These are phyloP conservation scores for Diaporthe capsici DNA, from an alignment of 2,329 filamentous ascomycete genomes.

Conservation along the genomic window DNA sequence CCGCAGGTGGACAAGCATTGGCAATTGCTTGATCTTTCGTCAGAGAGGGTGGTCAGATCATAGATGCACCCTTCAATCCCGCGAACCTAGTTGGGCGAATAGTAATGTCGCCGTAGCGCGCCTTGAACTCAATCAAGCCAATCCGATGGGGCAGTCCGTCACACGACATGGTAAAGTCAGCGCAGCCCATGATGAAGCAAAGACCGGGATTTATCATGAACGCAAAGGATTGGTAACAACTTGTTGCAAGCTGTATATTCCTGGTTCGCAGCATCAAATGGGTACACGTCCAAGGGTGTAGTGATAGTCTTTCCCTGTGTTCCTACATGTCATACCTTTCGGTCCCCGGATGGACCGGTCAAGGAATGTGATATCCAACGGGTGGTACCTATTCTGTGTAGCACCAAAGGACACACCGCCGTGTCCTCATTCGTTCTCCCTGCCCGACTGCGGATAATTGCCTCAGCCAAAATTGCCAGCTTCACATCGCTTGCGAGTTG, in stretches of 20 bases:
- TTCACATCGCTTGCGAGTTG: neutral
- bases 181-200: neutral
- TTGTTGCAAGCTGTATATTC: neutral
- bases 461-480: neutral
- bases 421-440: neutral
- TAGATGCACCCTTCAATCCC: neutral
- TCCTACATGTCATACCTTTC: neutral
- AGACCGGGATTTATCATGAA: neutral
- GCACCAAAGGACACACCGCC: conserved; percentile 5
- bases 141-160: conserved; percentile 22
- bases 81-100: conserved; percentile 9
- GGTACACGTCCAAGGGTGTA: neutral
- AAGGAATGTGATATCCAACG: neutral
- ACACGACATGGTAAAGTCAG: neutral
- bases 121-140: conserved; percentile 4
- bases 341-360: neutral
- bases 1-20: conserved; percentile 11
- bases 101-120: neutral
- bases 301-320: neutral
- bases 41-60: conserved; percentile 16
- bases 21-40: neutral
- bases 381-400: neutral
- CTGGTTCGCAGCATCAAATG: neutral
- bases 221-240: neutral
- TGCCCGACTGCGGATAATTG: neutral